Conservation (phyloP, 306 rosid species). For the Inga laurina region DNA sequence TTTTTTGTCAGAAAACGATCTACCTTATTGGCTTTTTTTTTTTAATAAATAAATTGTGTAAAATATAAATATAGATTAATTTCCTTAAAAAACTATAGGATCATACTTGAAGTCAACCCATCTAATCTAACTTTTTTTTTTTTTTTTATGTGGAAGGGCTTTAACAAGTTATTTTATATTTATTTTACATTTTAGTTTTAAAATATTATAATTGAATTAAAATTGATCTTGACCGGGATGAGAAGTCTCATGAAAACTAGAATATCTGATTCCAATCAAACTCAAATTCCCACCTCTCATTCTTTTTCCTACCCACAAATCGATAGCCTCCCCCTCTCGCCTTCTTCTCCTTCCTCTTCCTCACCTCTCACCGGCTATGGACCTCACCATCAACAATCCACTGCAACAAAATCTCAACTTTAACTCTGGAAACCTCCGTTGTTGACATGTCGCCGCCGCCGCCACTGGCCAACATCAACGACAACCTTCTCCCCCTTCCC, state of each 20-base stretch:
- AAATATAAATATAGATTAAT: background rate
- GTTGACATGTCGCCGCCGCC: slow-evolving; percentile 57
- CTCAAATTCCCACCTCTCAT: slow-evolving; percentile 24
- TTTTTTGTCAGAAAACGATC: no score
- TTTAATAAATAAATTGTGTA: no score
- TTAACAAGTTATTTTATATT: background rate
- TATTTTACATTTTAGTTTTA: background rate
- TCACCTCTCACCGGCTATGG: slow-evolving; percentile 31
- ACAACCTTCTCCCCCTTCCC: slow-evolving; percentile 22
- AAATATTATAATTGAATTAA: background rate
- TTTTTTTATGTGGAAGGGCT: no score
- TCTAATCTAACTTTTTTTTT: background rate
- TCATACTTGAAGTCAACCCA: background rate
- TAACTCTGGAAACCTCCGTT: background rate
- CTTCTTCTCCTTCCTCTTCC: background rate
- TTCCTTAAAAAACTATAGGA: background rate
- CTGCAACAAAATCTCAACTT: slow-evolving; percentile 10
- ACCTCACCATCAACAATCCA: slow-evolving; percentile 2
- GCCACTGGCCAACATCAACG: slow-evolving; percentile 43
- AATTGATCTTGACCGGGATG: background rate
- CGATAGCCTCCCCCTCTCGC: background rate
- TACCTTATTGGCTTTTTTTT: no score
- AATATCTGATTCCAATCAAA: slow-evolving; percentile 13
- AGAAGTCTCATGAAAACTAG: background rate
- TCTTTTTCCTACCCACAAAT: background rate